These are phyloP conservation scores for Crataegus laevigata DNA, from an alignment of 306 rosid genomes.

Conservation along the genomic window DNA sequence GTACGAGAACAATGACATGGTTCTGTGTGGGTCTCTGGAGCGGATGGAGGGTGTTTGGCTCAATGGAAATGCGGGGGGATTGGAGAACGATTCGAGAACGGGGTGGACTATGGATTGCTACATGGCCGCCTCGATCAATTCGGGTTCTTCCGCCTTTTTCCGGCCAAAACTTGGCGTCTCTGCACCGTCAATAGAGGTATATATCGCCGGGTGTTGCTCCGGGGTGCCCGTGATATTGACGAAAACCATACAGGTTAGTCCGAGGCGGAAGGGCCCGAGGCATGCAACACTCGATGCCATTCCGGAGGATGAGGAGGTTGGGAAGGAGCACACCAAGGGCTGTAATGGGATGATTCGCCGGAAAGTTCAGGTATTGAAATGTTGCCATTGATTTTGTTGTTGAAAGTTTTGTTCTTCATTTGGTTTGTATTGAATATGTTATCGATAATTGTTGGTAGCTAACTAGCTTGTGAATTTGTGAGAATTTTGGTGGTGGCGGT, in stretches of 20 bases:
- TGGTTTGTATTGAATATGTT: neutral
- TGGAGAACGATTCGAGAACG: conserved; percentile 33
- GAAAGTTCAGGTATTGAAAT: conserved; percentile 46
- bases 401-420: neutral
- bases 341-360: conserved; percentile 31
- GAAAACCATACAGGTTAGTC: conserved; percentile 63
- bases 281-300: conserved; percentile 64
- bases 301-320: conserved; percentile 81
- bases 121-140: conserved; percentile 44
- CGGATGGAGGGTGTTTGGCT: conserved; percentile 56
- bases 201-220: conserved; percentile 77
- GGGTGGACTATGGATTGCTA: conserved; percentile 79
- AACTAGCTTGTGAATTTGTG: neutral
- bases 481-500: neutral
- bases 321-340: conserved; percentile 32
- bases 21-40: conserved; percentile 74
- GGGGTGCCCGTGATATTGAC: conserved; percentile 75
- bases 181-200: conserved; percentile 69
- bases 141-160: conserved; percentile 64
- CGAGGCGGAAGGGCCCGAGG: conserved; percentile 47
- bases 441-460: neutral
- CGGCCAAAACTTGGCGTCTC: conserved; percentile 65
- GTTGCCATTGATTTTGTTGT: neutral
- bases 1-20: conserved; percentile 56
- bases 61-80: conserved; percentile 31